Evolutionary conservation across 2,329 filamentous ascomycete species (phyloP).

Genomic region (Sporothrix schenckii): DNA sequence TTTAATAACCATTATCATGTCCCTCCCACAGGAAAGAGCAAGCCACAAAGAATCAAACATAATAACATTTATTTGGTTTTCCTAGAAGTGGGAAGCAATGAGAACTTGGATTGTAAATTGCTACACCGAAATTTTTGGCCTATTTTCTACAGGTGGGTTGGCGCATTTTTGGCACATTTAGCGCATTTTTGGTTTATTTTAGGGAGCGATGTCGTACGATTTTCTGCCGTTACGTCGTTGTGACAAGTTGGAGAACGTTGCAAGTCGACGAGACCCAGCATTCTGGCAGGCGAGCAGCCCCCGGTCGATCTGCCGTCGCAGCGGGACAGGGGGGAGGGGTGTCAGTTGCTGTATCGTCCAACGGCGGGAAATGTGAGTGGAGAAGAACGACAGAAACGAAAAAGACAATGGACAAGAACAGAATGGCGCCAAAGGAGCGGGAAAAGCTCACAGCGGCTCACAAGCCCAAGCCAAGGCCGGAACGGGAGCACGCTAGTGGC

Average conservation of each 20-base stretch:
- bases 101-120: no score
- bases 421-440: not conserved
- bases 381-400: slow-evolving; percentile 9
- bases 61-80: no score
- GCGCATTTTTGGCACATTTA: no score
- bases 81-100: no score
- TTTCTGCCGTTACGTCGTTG: slow-evolving; percentile 6
- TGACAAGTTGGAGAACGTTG: slow-evolving; percentile 15
- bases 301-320: slow-evolving; percentile 37
- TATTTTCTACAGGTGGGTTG: no score
- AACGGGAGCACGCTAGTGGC: slow-evolving; percentile 4
- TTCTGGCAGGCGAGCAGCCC: slow-evolving; percentile 34
- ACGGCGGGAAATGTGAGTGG: slow-evolving; percentile 19
- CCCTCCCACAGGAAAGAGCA: no score
- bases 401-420: not conserved
- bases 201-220: not conserved
- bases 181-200: no score
- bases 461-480: not conserved
- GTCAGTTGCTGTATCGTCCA: not conserved
- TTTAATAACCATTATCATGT: no score
- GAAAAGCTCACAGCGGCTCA: not conserved
- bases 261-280: slow-evolving; percentile 28
- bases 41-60: no score
- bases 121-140: no score
- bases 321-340: slow-evolving; percentile 31